These are phyloP conservation scores for Moniliella sp. DNA, from an alignment of 1,284 basidiomycete genomes.

Conservation along the genomic window DNA sequence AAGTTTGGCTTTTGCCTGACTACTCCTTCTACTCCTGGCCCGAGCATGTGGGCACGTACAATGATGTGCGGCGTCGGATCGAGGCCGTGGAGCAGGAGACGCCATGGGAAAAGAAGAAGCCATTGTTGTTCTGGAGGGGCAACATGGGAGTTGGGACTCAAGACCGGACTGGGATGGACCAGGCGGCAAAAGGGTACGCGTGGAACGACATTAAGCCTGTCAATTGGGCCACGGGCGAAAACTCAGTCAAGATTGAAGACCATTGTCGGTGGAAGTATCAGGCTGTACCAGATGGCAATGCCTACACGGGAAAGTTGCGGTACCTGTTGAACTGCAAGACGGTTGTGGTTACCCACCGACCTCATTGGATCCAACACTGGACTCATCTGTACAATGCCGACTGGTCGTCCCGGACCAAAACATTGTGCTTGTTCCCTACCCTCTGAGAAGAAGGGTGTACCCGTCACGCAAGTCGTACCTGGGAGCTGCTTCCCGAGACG, in stretches of 20 bases:
- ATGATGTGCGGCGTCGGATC: slow-evolving; percentile 13
- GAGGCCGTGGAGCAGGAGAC: slow-evolving; percentile 7
- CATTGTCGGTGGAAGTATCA: slow-evolving; percentile 28
- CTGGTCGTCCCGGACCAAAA: slow-evolving; percentile 18
- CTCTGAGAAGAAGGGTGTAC: slow-evolving; percentile 10
- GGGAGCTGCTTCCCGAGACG: slow-evolving; percentile 17
- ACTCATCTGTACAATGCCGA: slow-evolving; percentile 24
- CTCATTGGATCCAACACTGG: slow-evolving; percentile 23
- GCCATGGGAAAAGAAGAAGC: slow-evolving; percentile 12
- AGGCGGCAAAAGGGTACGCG: slow-evolving; percentile 6
- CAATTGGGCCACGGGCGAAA: slow-evolving; percentile 13
- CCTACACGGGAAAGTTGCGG: slow-evolving; percentile 17
- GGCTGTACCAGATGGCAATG: slow-evolving; percentile 25
- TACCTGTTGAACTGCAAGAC: slow-evolving; percentile 23
- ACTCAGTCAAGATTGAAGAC: slow-evolving; percentile 15
- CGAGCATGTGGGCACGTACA: no score
- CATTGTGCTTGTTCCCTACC: slow-evolving; percentile 26
- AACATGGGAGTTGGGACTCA: slow-evolving; percentile 18
- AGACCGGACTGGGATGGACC: slow-evolving; percentile 13
- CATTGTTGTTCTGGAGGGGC: slow-evolving; percentile 21
- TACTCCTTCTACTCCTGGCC: no score
- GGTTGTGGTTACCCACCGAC: slow-evolving; percentile 24
- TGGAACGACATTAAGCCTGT: slow-evolving; percentile 18
- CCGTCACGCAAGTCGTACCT: slow-evolving; percentile 6
- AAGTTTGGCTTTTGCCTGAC: slow-evolving; percentile 30